Conservation (phyloP, 352 stramenopile species). For the Globisporangium polare region DNA sequence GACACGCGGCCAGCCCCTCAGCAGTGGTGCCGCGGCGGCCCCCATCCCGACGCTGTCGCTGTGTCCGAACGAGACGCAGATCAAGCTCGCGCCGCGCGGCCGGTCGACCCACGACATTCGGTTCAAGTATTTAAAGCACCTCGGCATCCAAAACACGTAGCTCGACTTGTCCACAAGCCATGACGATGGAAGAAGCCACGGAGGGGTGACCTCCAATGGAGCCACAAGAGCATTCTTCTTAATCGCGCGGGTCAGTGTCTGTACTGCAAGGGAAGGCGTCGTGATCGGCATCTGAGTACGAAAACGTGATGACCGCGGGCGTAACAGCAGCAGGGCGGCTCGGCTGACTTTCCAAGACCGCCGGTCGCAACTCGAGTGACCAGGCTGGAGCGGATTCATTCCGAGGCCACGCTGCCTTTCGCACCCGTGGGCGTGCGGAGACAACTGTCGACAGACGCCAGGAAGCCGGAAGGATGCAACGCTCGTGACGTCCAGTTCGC, state of each 20-base stretch:
- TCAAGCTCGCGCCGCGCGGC: slow-evolving; percentile 67
- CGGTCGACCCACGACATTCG: slow-evolving; percentile 72
- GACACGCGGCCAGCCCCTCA: slow-evolving; percentile 23
- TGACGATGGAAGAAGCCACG: not conserved
- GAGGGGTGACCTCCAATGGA: too few species aligned
- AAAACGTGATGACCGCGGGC: not conserved
- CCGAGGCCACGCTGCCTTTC: not conserved
- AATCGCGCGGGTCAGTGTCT: not conserved
- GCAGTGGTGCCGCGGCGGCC: not conserved
- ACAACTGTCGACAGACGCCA: not conserved
- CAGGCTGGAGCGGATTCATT: too few species aligned
- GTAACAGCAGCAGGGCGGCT: not conserved
- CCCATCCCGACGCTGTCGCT: slow-evolving; percentile 48
- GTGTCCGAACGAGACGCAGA: slow-evolving; percentile 51
- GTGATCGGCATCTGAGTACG: not conserved
- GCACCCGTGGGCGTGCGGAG: not conserved
- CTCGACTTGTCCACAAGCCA: not conserved
- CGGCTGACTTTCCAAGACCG: not conserved
- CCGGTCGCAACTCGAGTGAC: too few species aligned
- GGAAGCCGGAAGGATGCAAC: not conserved
- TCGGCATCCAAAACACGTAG: slow-evolving; percentile 64
- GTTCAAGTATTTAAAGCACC: slow-evolving; percentile 87
- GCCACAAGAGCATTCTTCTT: slow-evolving; percentile 9
- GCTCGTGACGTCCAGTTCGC: not conserved
- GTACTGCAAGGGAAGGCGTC: not conserved